A percentile compares a stretch with the other conserved stretches of the same genome.
These are phyloP conservation scores for Termitomyces sp. DNA, from an alignment of 768 basidiomycete genomes.

Conservation along the genomic window DNA sequence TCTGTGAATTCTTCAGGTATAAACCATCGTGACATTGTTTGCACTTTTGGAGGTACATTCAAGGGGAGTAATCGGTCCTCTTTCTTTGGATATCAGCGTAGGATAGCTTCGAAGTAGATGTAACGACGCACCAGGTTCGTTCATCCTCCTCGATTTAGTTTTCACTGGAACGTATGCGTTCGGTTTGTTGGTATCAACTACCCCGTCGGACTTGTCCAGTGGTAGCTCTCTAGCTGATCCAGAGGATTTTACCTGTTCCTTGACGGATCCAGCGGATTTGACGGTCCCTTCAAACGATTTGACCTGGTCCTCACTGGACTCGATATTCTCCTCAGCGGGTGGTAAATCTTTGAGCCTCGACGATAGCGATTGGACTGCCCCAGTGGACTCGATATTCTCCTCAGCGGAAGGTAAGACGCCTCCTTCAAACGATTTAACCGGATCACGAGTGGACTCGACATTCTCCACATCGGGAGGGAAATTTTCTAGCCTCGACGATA, in stretches of 20 bases:
- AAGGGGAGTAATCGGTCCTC: conserved; percentile 7
- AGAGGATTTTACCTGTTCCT: not conserved
- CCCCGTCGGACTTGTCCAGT: too few relatives aligned
- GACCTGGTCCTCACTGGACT: too few relatives aligned
- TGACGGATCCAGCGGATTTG: not conserved
- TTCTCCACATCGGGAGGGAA: too few relatives aligned
- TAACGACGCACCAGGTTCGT: not conserved
- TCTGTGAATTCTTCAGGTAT: conserved; percentile 24
- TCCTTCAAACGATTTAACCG: too few relatives aligned
- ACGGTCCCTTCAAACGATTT: too few relatives aligned
- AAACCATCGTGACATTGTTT: conserved; percentile 20
- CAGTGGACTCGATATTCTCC: too few relatives aligned
- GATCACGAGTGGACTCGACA: too few relatives aligned
- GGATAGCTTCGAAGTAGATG: not conserved
- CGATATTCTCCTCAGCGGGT: too few relatives aligned
- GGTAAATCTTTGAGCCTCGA: too few relatives aligned
- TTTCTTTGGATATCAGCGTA: not conserved
- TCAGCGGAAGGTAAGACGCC: too few relatives aligned
- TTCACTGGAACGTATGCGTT: not conserved
- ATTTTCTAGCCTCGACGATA: too few relatives aligned
- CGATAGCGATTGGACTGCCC: too few relatives aligned
- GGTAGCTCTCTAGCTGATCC: not conserved
- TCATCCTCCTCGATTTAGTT: not conserved
- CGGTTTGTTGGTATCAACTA: not conserved
- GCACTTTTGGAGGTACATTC: conserved; percentile 13